phyloP scores from a whole-genome alignment of 192 early-diverging fungal species.

The Coemansia sp. region DNA sequence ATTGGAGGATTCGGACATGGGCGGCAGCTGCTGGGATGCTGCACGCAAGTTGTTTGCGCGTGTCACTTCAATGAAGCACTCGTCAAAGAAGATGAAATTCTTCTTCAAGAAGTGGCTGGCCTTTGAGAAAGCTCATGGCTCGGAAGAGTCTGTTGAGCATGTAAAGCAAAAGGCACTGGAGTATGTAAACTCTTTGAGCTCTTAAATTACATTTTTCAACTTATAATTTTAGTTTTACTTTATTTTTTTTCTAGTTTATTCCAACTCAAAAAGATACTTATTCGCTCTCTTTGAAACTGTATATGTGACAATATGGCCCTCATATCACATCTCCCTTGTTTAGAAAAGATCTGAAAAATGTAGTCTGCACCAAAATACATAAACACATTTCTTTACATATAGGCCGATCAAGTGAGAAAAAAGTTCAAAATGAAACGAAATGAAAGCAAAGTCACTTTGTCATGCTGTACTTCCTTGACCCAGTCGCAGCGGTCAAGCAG shows the following conservation, averaged over 20 bases:
- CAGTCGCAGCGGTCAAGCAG: not conserved
- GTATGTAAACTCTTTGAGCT: constrained; percentile 65
- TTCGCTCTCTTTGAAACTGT: too few relatives aligned
- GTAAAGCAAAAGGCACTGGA: constrained; percentile 86
- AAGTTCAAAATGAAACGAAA: too few relatives aligned
- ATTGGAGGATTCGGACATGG: constrained; percentile 12
- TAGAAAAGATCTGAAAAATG: too few relatives aligned
- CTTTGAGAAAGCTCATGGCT: constrained; percentile 89
- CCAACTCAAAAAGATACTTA: too few relatives aligned
- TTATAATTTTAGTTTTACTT: too few relatives aligned
- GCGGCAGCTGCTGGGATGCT: constrained; percentile 39
- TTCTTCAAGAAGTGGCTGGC: constrained; percentile 98
- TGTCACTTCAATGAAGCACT: constrained; percentile 83
- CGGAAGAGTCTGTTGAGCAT: constrained; percentile 73
- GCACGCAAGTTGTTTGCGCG: constrained; percentile 81
- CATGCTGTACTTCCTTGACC: not conserved
- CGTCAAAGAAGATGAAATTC: constrained; percentile 99
- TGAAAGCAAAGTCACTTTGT: not conserved
- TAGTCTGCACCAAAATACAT: too few relatives aligned
- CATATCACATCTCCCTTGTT: too few relatives aligned
- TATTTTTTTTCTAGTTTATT: not conserved
- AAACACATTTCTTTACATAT: too few relatives aligned
- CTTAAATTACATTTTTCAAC: too few relatives aligned
- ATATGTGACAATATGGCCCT: too few relatives aligned
- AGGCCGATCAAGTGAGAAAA: too few relatives aligned